These are phyloP conservation scores for Chenopodium formosanum DNA, from an alignment of 148 eudicot species.

Conservation along the genomic window DNA sequence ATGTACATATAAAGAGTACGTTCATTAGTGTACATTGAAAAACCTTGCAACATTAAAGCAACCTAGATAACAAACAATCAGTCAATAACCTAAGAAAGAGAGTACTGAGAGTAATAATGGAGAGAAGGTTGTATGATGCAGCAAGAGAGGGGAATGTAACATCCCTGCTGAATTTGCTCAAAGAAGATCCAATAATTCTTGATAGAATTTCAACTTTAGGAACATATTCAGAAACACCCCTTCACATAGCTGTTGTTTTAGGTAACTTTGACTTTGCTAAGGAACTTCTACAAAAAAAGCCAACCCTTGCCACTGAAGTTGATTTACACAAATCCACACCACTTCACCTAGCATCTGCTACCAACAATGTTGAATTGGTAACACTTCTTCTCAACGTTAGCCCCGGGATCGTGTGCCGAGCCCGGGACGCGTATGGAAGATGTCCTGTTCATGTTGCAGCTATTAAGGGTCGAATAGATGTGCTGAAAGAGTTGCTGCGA, in stretches of 20 bases:
- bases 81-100: no score
- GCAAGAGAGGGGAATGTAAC: not conserved
- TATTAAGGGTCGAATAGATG: not conserved
- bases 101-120: not conserved
- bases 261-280: not conserved
- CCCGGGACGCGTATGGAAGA: not conserved
- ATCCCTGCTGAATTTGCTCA: not conserved
- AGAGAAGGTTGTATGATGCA: not conserved
- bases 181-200: not conserved
- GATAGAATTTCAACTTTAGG: not conserved
- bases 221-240: not conserved
- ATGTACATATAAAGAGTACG: no score
- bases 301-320: not conserved
- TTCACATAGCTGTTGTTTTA: not conserved
- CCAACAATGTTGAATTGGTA: not conserved
- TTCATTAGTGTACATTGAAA: no score
- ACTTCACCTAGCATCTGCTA: not conserved
- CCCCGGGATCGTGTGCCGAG: not conserved
- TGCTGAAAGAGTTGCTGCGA: not conserved
- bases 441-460: not conserved
- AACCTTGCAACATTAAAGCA: no score
- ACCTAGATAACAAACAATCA: no score
- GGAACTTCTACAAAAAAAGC: not conserved
- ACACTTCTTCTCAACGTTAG: not conserved
- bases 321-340: not conserved